Evolutionary conservation across 495 filamentous ascomycete genomes (phyloP).

Genomic region (Podospora pseudoanserina): DNA sequence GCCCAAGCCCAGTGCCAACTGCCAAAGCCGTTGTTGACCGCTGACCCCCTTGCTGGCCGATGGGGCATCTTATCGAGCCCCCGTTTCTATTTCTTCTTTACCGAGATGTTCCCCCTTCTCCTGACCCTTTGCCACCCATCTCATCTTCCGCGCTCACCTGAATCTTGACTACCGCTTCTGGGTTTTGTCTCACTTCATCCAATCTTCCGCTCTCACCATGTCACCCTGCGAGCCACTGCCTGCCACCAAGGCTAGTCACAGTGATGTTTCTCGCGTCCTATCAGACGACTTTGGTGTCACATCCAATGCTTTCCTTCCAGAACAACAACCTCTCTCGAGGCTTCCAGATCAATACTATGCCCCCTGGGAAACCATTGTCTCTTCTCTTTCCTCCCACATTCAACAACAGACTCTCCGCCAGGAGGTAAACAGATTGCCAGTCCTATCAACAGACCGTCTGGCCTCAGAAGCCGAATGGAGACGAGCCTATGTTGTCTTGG

Average conservation of each 20-base stretch:
- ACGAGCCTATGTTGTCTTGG: conserved; percentile 71
- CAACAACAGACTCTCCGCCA: conserved; percentile 62
- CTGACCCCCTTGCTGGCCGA: too few relatives aligned
- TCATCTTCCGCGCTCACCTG: neutral
- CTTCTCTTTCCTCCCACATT: conserved; percentile 64
- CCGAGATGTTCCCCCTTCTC: neutral
- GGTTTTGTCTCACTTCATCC: neutral
- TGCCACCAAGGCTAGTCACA: neutral
- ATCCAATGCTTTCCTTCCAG: conserved; percentile 71
- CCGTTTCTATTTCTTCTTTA: neutral
- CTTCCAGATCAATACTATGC: conserved; percentile 74
- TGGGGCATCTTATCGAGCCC: neutral
- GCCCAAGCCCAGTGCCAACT: neutral
- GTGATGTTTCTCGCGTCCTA: neutral
- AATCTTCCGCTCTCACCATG: conserved; percentile 12
- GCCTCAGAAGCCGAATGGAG: conserved; percentile 70
- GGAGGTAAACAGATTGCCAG: conserved; percentile 63
- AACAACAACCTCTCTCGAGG: conserved; percentile 60
- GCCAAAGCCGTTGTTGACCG: conserved; percentile 5
- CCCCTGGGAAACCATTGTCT: conserved; percentile 71
- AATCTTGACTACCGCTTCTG: neutral
- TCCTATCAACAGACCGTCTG: conserved; percentile 63
- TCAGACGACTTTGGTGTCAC: conserved; percentile 29
- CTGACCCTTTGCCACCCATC: neutral
- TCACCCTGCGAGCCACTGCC: conserved; percentile 19